Evolutionary conservation across 129 eudicot species (phyloP), one percentile per base, ranked within the genome.

Genomic region (Logfia minima): DNA sequence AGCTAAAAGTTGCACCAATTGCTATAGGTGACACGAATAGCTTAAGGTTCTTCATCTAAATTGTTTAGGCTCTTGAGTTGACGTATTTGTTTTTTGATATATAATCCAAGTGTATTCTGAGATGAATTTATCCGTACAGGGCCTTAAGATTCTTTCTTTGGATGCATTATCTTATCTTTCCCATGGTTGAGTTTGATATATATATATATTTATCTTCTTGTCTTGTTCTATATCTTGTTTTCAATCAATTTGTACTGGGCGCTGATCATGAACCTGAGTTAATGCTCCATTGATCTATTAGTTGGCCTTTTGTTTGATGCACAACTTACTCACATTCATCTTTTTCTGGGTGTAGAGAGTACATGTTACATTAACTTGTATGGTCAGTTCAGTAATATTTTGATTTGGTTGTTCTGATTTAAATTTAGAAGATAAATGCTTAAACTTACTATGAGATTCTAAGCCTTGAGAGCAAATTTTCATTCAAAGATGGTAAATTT

Each of bases 61-160:
- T 66, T 66, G 70, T n/a, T 66, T 34, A 31, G 45, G 41, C 70
- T 66, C 22, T 29, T 66, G 70, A 66, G 7, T 5, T 66, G 70
- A 31, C 70, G 18, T 66, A 32, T 66, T 6, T 31, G 24, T 32
- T 17, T 17, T 32, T 48, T 66, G 70, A 32, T 31, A 31, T 31
- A 34, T 66, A 35, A 5, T 65, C 13, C 22, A 13, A 65, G 69
- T 65, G 14, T 65, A 11, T 29, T 17, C 69, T 66, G 70, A 31
- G 18, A 66, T 28, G 45, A 66, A 34, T 31, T 32, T 66, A 35
- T 31, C 41, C 41, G 4, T 31, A 31, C 63, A 7, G 63, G 63
- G 28, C 45, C 21, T 34, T 1, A 29, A 65, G 39, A 65, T 65
- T 19, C 24, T 28, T 31, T 1, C 17, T 17, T 31, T 65, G 70